Percentiles rank a stretch among this genome's conserved stretches.
These are phyloP conservation scores for Solanum paucissectum DNA, from an alignment of 257 asterid genomes.

Conservation along the genomic window DNA sequence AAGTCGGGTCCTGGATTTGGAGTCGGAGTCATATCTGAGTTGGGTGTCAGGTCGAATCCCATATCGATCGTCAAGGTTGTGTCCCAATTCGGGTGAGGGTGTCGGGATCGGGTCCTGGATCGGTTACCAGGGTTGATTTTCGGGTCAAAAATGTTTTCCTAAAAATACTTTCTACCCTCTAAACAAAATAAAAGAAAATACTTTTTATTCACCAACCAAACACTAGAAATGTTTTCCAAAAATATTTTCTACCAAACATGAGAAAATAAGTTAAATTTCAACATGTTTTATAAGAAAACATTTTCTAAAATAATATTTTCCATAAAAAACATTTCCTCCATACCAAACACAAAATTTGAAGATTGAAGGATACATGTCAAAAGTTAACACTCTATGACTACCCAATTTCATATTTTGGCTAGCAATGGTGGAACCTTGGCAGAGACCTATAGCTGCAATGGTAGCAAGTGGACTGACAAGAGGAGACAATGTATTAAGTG, in stretches of 20 bases:
- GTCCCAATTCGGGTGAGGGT: neutral
- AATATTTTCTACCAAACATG: neutral
- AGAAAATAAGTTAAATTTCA: neutral
- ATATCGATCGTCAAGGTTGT: neutral
- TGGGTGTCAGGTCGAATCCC: neutral
- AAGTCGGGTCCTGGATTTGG: neutral
- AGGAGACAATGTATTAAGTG: no score
- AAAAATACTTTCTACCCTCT: neutral
- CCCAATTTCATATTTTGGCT: neutral
- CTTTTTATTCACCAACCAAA: neutral
- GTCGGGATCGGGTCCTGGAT: neutral
- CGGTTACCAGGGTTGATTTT: neutral
- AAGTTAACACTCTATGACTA: neutral
- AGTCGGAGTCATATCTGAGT: neutral
- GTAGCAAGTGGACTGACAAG: no score
- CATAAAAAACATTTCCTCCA: neutral
- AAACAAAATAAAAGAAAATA: neutral
- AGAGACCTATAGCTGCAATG: no score
- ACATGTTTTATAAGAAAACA: no score
- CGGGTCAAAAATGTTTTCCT: no score
- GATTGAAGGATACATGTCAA: neutral
- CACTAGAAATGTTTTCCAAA: neutral
- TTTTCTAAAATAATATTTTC: no score
- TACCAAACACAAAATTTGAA: no score
- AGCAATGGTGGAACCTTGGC: no score